Base-by-base conservation (phyloP, 345 rosid species). In the Citrus maxima region DNA sequence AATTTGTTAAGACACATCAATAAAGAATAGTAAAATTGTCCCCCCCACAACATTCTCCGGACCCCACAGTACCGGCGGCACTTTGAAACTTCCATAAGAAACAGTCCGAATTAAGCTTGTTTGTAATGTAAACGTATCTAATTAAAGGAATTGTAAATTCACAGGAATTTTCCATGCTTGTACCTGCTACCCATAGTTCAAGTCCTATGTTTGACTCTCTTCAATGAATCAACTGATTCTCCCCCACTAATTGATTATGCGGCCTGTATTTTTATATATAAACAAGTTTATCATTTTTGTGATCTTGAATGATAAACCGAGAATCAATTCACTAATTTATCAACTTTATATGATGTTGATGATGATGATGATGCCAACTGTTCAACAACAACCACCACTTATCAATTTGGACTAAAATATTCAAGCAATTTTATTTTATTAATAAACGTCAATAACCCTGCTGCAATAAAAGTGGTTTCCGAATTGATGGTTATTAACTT, bases 41-140 rank as follows among this genome's bases (percentile, higher is more conserved):
- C 80, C 78, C 75, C 73, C 80, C 83, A 66, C 80, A 62, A 80
- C 84, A 85, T 85, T 85, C 85, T 37, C 1, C 14, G 42, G 84
- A 59, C 24, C 84, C 88, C 84, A 80, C 81, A 2, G 37, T 13
- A 24, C 80, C 54, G 79, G 42, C 72, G 72, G 59, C 79, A 27
- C 65, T 62, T 46, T 63, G 80, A 70, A 72, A 75, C 80, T 67
- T 84, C 73, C 79, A 73, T 32, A 37, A 51, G 28, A 74, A 75
- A 68, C 73, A 34, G 79, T 80, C 74, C 76, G 69, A 67, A 54
- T 51, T 8, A 32, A 70, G 55, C 54, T 21, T 35, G 70, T 13
- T 46, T 13, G 51, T 46, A 13, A 46, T 46, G 51, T 8, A 13
- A 54, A 27, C 40, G 25, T 70, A 51, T 64, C 28, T 24, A 25